phyloP scores from a whole-genome alignment of 129 eudicot genomes.

The Flaveria trinervia region DNA sequence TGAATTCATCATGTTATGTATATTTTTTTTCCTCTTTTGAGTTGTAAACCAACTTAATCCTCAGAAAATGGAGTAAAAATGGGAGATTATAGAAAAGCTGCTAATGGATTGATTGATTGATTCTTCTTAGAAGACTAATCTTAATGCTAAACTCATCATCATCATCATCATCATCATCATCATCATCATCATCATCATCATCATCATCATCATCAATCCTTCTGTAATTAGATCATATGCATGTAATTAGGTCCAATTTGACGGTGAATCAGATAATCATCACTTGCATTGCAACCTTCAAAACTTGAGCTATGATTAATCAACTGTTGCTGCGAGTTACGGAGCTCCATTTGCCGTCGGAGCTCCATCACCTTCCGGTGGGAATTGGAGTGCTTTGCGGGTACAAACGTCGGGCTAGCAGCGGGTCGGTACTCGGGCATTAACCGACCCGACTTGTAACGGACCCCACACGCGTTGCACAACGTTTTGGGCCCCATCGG shows the following conservation, averaged over 20 bases:
- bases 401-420: constrained; percentile 79
- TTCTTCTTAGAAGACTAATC: constrained; percentile 18
- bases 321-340: constrained; percentile 52
- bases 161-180: background rate
- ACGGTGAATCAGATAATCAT: constrained; percentile 65
- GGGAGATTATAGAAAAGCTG: background rate
- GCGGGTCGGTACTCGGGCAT: constrained; percentile 98
- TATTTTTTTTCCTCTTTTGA: constrained; percentile 11
- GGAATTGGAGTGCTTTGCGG: constrained; percentile 87
- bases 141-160: constrained; percentile 10
- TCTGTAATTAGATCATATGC: constrained; percentile 53
- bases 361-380: constrained; percentile 95
- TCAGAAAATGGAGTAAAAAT: constrained; percentile 18
- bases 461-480: constrained; percentile 93
- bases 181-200: background rate
- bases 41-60: constrained; percentile 5
- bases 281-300: constrained; percentile 47
- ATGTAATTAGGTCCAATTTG: constrained; percentile 51
- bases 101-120: background rate
- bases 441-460: constrained; percentile 91
- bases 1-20: constrained; percentile 43
- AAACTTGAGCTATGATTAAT: constrained; percentile 42
- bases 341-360: constrained; percentile 82
- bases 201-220: background rate
- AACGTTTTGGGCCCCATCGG: constrained; percentile 95